Evolutionary conservation across 2,329 filamentous ascomycete species (phyloP).

Genomic region (Diaporthe helianthi): DNA sequence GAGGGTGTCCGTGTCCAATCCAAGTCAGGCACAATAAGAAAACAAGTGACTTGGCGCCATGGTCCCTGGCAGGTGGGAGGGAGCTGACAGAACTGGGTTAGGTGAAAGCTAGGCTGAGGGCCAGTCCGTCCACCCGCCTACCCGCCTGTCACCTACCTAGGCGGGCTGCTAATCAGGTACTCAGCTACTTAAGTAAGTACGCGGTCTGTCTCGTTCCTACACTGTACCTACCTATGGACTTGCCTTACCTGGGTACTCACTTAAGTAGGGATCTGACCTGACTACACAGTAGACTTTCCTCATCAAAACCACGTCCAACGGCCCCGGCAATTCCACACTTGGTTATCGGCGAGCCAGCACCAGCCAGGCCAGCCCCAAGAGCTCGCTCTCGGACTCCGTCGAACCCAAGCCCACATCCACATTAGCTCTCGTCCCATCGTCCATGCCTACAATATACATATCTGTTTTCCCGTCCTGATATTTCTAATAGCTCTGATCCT

Average conservation of each 20-base stretch:
- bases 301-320: conserved; percentile 13
- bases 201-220: too few relatives aligned
- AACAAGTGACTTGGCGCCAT: conserved; percentile 1
- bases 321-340: conserved; percentile 13
- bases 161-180: too few relatives aligned
- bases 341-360: conserved; percentile 10
- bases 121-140: background rate
- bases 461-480: background rate
- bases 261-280: conserved; percentile 24
- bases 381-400: conserved; percentile 27
- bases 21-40: conserved; percentile 5
- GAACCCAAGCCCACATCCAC: conserved; percentile 1
- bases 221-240: background rate
- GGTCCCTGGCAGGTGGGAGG: background rate
- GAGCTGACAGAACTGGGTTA: too few relatives aligned
- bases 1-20: background rate
- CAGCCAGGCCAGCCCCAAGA: conserved; percentile 6
- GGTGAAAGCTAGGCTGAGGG: conserved; percentile 6
- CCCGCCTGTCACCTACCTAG: too few relatives aligned
- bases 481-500: background rate
- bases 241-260: too few relatives aligned
- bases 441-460: conserved; percentile 12
- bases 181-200: too few relatives aligned
- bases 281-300: conserved; percentile 13
- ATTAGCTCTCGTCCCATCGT: conserved; percentile 21